Percentiles rank a stretch among this genome's conserved stretches.
Conservation (phyloP, 2,329 filamentous ascomycete genomes). For the Apiospora kogelbergensis region DNA sequence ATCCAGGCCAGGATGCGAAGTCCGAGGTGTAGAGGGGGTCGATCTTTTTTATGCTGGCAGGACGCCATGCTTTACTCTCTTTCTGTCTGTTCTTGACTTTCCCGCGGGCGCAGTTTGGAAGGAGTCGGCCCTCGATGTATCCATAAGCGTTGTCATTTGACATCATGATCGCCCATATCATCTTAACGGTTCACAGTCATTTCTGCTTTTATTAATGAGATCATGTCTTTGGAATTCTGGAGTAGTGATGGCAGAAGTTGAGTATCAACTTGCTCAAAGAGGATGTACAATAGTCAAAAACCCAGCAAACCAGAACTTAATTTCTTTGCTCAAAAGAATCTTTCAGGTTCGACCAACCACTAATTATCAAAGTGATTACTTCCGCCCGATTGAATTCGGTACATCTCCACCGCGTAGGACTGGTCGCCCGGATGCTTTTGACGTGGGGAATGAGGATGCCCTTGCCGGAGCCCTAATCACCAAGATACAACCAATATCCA, state of each 20-base stretch:
- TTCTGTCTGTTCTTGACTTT: neutral
- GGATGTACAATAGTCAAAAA: no score
- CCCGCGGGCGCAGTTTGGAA: no score
- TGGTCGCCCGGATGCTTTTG: slow-evolving; percentile 10
- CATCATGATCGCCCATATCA: no score
- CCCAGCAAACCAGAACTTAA: no score
- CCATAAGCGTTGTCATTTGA: no score
- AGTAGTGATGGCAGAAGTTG: no score
- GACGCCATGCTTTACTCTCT: neutral
- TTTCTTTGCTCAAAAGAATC: no score
- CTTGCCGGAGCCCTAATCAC: slow-evolving; percentile 3
- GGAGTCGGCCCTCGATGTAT: no score
- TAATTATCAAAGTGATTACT: neutral
- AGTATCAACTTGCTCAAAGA: no score
- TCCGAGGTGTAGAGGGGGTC: neutral
- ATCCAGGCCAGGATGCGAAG: slow-evolving; percentile 35
- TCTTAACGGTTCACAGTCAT: no score
- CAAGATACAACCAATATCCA: slow-evolving; percentile 11
- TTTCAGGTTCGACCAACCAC: neutral
- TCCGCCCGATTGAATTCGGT: neutral
- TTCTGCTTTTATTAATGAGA: no score
- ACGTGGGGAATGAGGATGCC: neutral
- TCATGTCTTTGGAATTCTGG: no score
- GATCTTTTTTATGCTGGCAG: neutral
- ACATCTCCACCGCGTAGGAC: slow-evolving; percentile 13